Evolutionary conservation across 345 rosid species (phyloP), one percentile per base, ranked within the genome.

Genomic region (Citrus trifoliata): DNA sequence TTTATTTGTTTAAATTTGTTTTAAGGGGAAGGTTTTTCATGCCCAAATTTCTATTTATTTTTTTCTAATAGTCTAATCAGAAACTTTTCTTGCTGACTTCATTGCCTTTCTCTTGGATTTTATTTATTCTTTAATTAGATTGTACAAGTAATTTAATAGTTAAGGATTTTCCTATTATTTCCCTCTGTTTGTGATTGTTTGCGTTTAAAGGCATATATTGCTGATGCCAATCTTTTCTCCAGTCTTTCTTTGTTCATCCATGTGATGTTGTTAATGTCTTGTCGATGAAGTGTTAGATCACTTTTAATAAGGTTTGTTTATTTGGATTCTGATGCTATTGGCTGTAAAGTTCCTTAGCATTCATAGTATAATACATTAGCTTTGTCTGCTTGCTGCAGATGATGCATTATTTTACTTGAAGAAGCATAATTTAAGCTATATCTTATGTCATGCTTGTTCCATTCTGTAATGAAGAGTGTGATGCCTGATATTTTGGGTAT

Each of bases 191-290:
- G n/a, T 76, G n/a, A 35, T 77, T 33, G 51, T 78, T 69, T 59
- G 68, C 67, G 12, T 24, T 61, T 59, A 76, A 78, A 66, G 73
- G 62, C 77, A 74, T 63, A 79, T 77, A 37, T 61, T 24, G 74
- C 28, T 76, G 82, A 71, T 83, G 70, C 67, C 80, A 67, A 76
- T 79, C 71, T 62, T 78, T 72, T 53, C 51, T 75, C 63, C 46
- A 24, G 79, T 82, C 38, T 55, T 81, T 56, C 67, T 74, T 70
- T 55, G 7, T 74, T 28, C 67, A 76, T 70, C 75, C 81, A 80
- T 69, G 80, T 79, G 85, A 67, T 81, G 40, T 56, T 81, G 71
- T 58, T 64, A 13, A 68, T 77, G 14, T 59, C 73, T 78, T 75
- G 71, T 75, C 69, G 38, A 55, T 62, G 66, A 87, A 77, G 33